These are phyloP conservation scores for Musa troglodytarum DNA, from an alignment of 176 grass and related monocot species.

Conservation along the genomic window DNA sequence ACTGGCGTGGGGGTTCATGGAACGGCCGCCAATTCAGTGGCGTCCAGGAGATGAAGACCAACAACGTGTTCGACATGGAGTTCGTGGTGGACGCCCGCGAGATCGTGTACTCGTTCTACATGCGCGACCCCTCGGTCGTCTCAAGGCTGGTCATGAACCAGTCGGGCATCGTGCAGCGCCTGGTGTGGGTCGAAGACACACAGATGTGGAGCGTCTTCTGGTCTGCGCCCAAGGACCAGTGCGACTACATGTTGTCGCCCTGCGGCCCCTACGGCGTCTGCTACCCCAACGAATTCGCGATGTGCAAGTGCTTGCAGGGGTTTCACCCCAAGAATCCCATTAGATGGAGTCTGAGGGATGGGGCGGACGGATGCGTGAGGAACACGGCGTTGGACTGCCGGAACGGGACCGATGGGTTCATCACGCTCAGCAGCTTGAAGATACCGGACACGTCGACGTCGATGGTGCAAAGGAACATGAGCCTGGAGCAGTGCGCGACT, in stretches of 20 bases:
- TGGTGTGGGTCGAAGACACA: constrained; percentile 29
- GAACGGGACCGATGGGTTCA: constrained; percentile 48
- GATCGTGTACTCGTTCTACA: constrained; percentile 24
- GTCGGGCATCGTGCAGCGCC: constrained; percentile 34
- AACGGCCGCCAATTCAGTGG: constrained; percentile 66
- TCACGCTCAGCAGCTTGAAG: constrained; percentile 29
- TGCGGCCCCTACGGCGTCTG: constrained; percentile 66
- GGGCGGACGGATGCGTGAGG: constrained; percentile 42
- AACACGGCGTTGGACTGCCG: constrained; percentile 37
- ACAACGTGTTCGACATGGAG: constrained; percentile 30
- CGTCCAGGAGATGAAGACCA: constrained; percentile 47
- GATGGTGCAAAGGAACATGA: constrained; percentile 29
- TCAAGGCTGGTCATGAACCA: constrained; percentile 51
- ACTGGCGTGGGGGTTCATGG: constrained; percentile 61
- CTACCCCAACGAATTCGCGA: constrained; percentile 18
- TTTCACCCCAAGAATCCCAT: constrained; percentile 40
- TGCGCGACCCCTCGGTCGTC: constrained; percentile 1
- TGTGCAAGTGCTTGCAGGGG: constrained; percentile 44
- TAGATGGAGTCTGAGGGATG: constrained; percentile 50
- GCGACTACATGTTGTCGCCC: constrained; percentile 36
- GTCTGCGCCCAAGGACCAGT: constrained; percentile 52
- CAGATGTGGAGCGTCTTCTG: constrained; percentile 53
- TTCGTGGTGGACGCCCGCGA: constrained; percentile 11
- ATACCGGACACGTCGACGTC: constrained; percentile 63
- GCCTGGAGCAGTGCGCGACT: constrained; percentile 45